Percentiles rank a stretch among this genome's conserved stretches.
These are phyloP conservation scores for Eucalyptus tenuipes DNA, from an alignment of 345 rosid genomes.

Conservation along the genomic window DNA sequence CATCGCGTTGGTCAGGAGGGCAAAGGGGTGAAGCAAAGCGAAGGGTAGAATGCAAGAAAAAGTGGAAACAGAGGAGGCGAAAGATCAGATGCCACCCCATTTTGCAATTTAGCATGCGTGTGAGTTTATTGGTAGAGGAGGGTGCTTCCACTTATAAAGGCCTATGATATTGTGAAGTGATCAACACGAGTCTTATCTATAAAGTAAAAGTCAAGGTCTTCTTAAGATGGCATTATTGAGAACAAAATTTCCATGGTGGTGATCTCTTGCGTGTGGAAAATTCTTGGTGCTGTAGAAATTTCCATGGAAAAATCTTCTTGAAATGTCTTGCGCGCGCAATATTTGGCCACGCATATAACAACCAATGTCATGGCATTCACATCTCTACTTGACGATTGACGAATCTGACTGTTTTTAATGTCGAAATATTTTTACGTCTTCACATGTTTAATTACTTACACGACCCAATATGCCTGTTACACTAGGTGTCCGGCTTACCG, in stretches of 20 bases:
- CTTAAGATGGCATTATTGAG: accelerated
- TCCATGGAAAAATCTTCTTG: background rate
- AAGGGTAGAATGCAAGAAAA: background rate
- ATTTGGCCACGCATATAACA: accelerated
- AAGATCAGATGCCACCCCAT: background rate
- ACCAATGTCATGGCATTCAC: background rate
- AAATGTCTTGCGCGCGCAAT: accelerated
- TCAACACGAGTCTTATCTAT: background rate
- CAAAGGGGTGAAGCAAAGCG: background rate
- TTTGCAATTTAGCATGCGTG: background rate
- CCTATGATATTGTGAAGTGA: background rate
- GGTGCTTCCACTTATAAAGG: background rate
- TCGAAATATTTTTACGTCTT: background rate
- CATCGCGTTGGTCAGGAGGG: background rate
- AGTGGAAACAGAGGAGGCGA: background rate
- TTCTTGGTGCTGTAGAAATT: accelerated
- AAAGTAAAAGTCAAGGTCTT: background rate
- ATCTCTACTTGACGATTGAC: background rate
- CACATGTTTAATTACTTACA: too few species aligned
- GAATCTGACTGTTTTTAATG: accelerated
- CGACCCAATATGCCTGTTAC: accelerated
- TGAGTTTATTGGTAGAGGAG: background rate
- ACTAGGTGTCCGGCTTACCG: accelerated
- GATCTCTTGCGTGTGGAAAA: background rate
- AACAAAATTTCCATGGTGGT: background rate